Evolutionary conservation across 2,329 filamentous ascomycete genomes (phyloP).

Genomic region (Metarhizium brunneum): DNA sequence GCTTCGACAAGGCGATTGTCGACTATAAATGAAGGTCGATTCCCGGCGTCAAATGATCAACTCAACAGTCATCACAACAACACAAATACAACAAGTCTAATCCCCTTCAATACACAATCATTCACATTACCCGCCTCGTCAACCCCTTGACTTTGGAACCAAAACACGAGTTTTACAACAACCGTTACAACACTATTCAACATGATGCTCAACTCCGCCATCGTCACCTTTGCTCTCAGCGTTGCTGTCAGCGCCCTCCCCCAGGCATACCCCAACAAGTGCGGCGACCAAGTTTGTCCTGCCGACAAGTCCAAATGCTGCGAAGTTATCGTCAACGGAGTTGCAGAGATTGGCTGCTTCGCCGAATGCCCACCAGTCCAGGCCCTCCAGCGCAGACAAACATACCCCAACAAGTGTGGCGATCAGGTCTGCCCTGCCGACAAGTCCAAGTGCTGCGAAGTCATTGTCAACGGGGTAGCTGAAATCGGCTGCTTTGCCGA

Average conservation of each 20-base stretch:
- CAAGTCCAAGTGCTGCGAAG: neutral
- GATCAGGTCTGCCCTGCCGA: neutral
- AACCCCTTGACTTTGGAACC: neutral
- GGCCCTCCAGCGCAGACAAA: neutral
- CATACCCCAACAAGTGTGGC: conserved; percentile 5
- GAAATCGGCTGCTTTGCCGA: neutral
- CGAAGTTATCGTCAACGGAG: neutral
- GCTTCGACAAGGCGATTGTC: neutral
- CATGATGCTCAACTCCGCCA: conserved; percentile 6
- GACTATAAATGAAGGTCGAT: conserved; percentile 2
- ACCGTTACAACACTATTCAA: neutral
- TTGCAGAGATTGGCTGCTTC: neutral
- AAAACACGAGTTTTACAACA: neutral
- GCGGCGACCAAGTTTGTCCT: neutral
- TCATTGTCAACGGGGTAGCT: neutral
- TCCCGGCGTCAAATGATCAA: neutral
- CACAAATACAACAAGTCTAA: neutral
- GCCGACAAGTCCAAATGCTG: neutral
- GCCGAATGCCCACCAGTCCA: neutral
- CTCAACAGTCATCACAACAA: neutral
- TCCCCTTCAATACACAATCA: neutral
- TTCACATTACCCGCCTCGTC: neutral
- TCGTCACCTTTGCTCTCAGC: conserved; percentile 5
- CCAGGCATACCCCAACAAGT: conserved; percentile 6
- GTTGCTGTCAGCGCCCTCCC: conserved; percentile 4